A percentile compares a stretch with the other conserved stretches of the same genome.
These are phyloP conservation scores for Peribolospora kevripleyi DNA, from an alignment of 768 basidiomycete genomes.

Conservation along the genomic window DNA sequence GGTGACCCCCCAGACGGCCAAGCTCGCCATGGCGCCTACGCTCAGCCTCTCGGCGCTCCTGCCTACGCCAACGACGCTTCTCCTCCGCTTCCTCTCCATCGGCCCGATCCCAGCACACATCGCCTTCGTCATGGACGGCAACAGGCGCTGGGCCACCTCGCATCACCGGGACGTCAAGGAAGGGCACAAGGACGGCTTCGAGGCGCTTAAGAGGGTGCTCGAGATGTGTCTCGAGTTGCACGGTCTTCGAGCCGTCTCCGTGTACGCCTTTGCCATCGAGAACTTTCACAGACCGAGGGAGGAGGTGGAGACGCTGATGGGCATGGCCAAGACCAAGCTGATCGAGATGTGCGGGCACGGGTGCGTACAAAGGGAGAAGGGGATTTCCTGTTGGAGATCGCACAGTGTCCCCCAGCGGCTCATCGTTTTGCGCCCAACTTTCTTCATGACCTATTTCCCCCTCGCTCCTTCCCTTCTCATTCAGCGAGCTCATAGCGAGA, in stretches of 20 bases:
- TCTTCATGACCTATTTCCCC: neutral
- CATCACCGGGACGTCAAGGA: constrained; percentile 32
- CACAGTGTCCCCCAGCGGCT: neutral
- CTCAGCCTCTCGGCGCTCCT: too few species aligned
- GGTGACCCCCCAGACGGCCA: too few species aligned
- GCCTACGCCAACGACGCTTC: constrained; percentile 11
- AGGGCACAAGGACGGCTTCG: constrained; percentile 68
- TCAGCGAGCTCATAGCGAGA: constrained; percentile 50
- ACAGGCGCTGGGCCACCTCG: constrained; percentile 50
- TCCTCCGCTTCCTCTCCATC: constrained; percentile 43
- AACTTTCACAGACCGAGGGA: constrained; percentile 72
- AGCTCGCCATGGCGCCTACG: too few species aligned
- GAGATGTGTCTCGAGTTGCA: constrained; percentile 62
- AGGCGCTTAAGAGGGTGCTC: constrained; percentile 53
- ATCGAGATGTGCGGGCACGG: constrained; percentile 55
- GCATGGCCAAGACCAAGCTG: constrained; percentile 51
- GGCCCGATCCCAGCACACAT: constrained; percentile 77
- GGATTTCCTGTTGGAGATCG: neutral
- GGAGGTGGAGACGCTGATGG: constrained; percentile 73
- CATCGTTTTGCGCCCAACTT: neutral
- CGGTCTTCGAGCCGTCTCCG: constrained; percentile 50
- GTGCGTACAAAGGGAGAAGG: constrained; percentile 25
- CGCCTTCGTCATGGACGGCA: constrained; percentile 94
- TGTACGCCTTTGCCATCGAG: constrained; percentile 95
- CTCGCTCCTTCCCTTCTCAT: neutral